A percentile compares a stretch with the other conserved stretches of the same genome.
Evolutionary conservation across 139 green algal genomes (phyloP).

Genomic region (Chlamydomonas applanata): DNA sequence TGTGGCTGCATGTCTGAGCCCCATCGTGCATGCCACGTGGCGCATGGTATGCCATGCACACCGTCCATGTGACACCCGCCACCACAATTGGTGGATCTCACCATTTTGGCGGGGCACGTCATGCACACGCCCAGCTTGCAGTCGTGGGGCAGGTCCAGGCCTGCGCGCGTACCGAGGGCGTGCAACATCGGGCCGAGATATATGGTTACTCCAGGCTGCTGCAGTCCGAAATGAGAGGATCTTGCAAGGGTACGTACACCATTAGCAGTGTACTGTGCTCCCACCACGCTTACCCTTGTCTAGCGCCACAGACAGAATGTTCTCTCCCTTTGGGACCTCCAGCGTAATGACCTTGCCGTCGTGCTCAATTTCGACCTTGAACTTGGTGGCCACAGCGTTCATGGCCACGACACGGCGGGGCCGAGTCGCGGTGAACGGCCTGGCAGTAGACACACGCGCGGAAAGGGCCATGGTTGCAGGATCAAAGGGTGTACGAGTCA

Average conservation of each 20-base stretch:
- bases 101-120: slow-evolving; percentile 72
- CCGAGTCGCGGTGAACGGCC: too few species aligned
- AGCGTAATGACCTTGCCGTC: slow-evolving; percentile 47
- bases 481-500: too few species aligned
- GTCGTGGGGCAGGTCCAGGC: slow-evolving; percentile 43
- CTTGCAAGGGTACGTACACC: too few species aligned
- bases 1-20: too few species aligned
- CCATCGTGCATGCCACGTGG: not conserved
- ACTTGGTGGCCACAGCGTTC: slow-evolving; percentile 6
- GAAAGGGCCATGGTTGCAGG: too few species aligned
- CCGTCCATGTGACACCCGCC: not conserved
- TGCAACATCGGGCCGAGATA: too few species aligned
- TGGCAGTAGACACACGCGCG: too few species aligned
- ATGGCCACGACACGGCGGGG: too few species aligned
- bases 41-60: not conserved
- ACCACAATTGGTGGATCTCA: slow-evolving; percentile 27
- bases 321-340: slow-evolving; percentile 64
- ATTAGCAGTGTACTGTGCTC: not conserved
- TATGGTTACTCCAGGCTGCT: too few species aligned
- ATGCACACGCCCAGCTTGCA: slow-evolving; percentile 91
- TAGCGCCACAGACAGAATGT: slow-evolving; percentile 69
- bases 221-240: too few species aligned
- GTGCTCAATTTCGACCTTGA: slow-evolving; percentile 49
- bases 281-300: slow-evolving; percentile 50
- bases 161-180: not conserved